Evolutionary conservation across 352 stramenopile species (phyloP), one percentile per base, ranked within the genome.

Genomic region (Peronosclerospora sorghi): DNA sequence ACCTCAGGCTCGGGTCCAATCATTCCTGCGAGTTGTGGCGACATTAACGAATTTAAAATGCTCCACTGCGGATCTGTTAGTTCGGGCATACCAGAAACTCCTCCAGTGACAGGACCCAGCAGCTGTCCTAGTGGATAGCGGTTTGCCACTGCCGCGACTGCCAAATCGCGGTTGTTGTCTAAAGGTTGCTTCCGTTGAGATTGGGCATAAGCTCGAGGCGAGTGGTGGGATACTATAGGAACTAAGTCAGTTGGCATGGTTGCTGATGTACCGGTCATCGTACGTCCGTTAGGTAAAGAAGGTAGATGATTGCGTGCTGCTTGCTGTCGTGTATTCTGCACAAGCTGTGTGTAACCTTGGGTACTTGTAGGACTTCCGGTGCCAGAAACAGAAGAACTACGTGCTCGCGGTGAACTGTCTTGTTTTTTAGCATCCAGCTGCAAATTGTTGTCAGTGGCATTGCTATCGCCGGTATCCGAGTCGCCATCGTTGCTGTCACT

Each of bases 41-140:
- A 85, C 59, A 89, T 82, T 23, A 89, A 56, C n/a, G 74, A 84
- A 46, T 62, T 79, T 37, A 89, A 43, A 42, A 89, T 75, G 49
- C 45, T 86, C 77, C 77, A 89, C 41, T 89, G 77, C 3, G 77
- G 77, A 35, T 89, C 74, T 35, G 58, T 68, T 39, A 83, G 56
- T 37, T 75, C 61, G 8, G 51, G 58, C 21, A 81, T 59, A 9
- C 34, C 47, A 41, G 41, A n/a, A 47, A 45, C 32, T 20, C 43
- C 50, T 24, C 42, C 41, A 9, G 46, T 28, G 39, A 44, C 40
- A 41, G 51, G 14, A 8, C 12, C 37, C 4, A 26, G 32, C 19
- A 59, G 29, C 18, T 69, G 56, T 10, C 56, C 59, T 48, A 66
- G 24, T 7, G 60, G 60, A 43, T 67, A 69, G 13, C 54, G 60